phyloP scores from a whole-genome alignment of 73 alveolate species.

The Tetrahymena elliotti region DNA sequence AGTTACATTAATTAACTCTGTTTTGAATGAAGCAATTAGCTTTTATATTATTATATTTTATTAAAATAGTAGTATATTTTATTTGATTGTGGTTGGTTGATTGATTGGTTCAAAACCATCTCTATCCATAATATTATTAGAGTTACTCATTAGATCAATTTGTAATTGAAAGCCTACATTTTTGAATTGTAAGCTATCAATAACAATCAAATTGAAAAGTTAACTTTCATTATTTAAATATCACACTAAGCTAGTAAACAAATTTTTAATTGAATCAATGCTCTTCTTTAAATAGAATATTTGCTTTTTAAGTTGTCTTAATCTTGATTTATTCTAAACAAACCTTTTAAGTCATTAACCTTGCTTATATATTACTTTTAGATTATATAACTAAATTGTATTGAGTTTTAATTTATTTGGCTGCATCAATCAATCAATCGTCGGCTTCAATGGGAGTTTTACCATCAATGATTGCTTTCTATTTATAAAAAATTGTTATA shows the following conservation, averaged over 20 bases:
- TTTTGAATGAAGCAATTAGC: not conserved
- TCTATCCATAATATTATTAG: not conserved
- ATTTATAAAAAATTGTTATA: not conserved
- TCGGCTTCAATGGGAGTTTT: not conserved
- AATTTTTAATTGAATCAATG: no score
- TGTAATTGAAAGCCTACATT: not conserved
- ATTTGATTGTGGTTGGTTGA: not conserved
- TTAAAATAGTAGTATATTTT: not conserved
- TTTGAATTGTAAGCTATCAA: not conserved
- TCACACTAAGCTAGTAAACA: not conserved
- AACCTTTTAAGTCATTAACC: not conserved
- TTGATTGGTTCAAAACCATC: not conserved
- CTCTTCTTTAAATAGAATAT: not conserved
- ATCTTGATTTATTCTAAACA: not conserved
- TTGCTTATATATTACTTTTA: not conserved
- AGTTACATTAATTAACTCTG: not conserved
- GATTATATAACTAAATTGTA: not conserved
- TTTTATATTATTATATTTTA: no score
- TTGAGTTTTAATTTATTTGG: not conserved
- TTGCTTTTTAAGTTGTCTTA: not conserved
- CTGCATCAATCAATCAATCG: not conserved
- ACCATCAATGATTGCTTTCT: not conserved
- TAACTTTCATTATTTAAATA: no score
- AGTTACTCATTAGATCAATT: not conserved
- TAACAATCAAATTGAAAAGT: not conserved